Base-by-base conservation (phyloP, 306 rosid genomes). In the Morella rubra region DNA sequence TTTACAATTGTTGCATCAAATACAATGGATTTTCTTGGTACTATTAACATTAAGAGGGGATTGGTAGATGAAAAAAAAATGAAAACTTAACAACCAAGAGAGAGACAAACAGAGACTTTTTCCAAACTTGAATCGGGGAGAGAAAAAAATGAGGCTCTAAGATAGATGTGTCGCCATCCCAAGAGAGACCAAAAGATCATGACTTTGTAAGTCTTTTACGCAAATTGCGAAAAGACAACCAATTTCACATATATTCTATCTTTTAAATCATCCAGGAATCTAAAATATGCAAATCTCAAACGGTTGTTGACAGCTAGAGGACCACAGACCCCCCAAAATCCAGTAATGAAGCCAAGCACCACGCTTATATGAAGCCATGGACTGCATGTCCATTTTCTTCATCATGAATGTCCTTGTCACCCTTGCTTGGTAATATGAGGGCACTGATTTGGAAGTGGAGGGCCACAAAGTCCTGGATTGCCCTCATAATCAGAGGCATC, bases 291-390 rank as follows among this genome's bases (percentile, higher is more conserved):
- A 5, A 8, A 16, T 64, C 71, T 75, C 41, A 49, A 62, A 1
- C 7, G 0, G 24, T 47, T 14, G n/a, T 3, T 47, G 12, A 24
- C 53, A 10, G 3, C 5, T 7, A 71, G 41, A 71, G 47, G 37
- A 1, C 81, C 40, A 40, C 64, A 61, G 12, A 78, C 66, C 3
- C 66, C 71, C 55, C 76, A 50, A 61, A 78, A 62, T 44, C 72
- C 56, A 8, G 47, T 3, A 24, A 24, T 24, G 27, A 24, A 24
- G 27, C 27, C 27, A 24, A 24, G 27, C 27, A 24, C 27, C 27
- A 1, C 27, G 27, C 27, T 24, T 24, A 24, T 6, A 72, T 42
- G 42, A 62, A 78, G 12, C 77, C 56, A 15, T 15, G 37, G 27
- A 59, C 69, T 9, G 70, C 7, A 32, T 0, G n/a, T 15, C 56